Conservation (phyloP, 2,329 filamentous ascomycete species). For the Anthostomella pinea region DNA sequence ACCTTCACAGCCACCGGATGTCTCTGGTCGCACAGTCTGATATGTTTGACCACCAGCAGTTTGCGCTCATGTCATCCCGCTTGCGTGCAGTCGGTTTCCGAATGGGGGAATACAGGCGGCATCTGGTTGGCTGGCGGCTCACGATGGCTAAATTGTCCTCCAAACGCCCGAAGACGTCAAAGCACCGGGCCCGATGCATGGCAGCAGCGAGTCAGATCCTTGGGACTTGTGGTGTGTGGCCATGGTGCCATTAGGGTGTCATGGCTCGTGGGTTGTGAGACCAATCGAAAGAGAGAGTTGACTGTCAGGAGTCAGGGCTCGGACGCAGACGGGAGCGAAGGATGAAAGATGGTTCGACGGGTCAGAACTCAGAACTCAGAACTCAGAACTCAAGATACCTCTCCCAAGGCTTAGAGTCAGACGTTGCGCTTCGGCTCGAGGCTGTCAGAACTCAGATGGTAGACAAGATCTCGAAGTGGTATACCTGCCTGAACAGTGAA, state of each 20-base stretch:
- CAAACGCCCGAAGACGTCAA: slow-evolving; percentile 6
- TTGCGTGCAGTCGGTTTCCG: slow-evolving; percentile 18
- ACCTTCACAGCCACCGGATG: too few species aligned
- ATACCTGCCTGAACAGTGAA: neutral
- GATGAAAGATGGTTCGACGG: too few species aligned
- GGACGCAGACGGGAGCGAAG: too few species aligned
- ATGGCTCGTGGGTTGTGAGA: neutral
- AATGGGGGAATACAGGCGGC: slow-evolving; percentile 12
- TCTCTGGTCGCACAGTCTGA: too few species aligned
- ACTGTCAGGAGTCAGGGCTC: too few species aligned
- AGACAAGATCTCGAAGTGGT: neutral
- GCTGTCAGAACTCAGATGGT: too few species aligned
- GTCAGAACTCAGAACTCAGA: too few species aligned
- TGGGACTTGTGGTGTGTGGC: neutral
- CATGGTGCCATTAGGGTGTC: neutral
- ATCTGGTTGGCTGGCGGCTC: slow-evolving; percentile 15
- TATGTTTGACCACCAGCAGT: too few species aligned
- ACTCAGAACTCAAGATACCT: too few species aligned
- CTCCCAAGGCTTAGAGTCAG: too few species aligned
- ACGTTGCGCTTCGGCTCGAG: too few species aligned
- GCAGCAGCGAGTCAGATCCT: slow-evolving; percentile 2
- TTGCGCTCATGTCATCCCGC: slow-evolving; percentile 19
- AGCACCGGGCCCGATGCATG: neutral
- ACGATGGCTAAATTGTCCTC: slow-evolving; percentile 10
- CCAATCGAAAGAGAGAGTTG: too few species aligned